A percentile compares a stretch with the other conserved stretches of the same genome.
Conservation (phyloP, 2,329 filamentous ascomycete species). For the Botrytis cinerea region DNA sequence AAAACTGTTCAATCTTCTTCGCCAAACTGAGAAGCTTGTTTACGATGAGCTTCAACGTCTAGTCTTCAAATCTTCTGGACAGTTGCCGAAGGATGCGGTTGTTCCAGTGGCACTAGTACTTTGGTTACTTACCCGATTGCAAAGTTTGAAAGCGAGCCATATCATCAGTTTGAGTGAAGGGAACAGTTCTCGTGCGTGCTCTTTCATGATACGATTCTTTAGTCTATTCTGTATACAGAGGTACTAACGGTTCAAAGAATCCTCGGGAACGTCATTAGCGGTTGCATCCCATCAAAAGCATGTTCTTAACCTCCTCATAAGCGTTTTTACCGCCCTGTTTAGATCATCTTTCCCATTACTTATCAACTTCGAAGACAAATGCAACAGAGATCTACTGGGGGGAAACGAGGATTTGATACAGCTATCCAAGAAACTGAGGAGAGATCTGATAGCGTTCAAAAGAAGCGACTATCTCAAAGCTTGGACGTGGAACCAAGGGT, state of each 20-base stretch:
- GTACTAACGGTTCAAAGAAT: background rate
- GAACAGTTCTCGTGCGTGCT: conserved; percentile 27
- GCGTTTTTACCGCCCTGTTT: conserved; percentile 36
- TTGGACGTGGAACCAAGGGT: conserved; percentile 9
- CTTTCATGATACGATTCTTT: background rate
- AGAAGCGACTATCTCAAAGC: conserved; percentile 27
- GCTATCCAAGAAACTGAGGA: conserved; percentile 33
- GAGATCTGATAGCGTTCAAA: conserved; percentile 33
- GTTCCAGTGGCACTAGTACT: conserved; percentile 37
- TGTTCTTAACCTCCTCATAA: conserved; percentile 33
- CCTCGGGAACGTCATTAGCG: background rate
- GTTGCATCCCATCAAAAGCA: conserved; percentile 32
- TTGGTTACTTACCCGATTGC: conserved; percentile 34
- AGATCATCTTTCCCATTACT: conserved; percentile 35
- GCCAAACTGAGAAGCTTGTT: conserved; percentile 31
- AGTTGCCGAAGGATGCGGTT: conserved; percentile 31
- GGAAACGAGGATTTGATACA: conserved; percentile 30
- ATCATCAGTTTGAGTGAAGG: conserved; percentile 28
- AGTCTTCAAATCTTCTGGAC: conserved; percentile 36
- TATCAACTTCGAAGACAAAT: conserved; percentile 34
- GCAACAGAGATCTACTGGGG: conserved; percentile 33
- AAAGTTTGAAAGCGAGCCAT: conserved; percentile 32
- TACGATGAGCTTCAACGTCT: conserved; percentile 34
- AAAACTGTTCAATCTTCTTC: conserved; percentile 35
- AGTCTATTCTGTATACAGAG: background rate